Base-by-base conservation (phyloP, 345 rosid species). In the Erucastrum elatum region DNA sequence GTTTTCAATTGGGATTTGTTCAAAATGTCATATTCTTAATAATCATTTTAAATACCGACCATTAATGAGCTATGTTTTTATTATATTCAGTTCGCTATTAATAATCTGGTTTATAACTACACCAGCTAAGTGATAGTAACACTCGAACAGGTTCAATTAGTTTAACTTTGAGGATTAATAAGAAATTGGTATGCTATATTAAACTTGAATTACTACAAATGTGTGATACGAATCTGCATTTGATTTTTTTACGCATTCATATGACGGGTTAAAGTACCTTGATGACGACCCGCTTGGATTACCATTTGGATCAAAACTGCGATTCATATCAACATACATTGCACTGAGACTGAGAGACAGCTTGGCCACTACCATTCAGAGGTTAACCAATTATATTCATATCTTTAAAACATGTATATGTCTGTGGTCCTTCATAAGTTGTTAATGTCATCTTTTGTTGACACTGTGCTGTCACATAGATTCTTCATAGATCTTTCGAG, bases 351-450 rank as follows among this genome's bases (percentile, higher is more conserved):
- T 41, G 6, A 60, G 82, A 68, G 82, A 79, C 82, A 79, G 74
- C 78, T 79, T 68, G 78, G 66, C 75, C 82, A 79, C 74, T 68
- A 79, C 34, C n/a, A n/a, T n/a, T n/a, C n/a, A n/a, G n/a, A n/a
- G 46, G 13, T n/a, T 46, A 73, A 68, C 70, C 70, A 79, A 74
- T 67, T 70, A 74, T 3, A 74, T 74, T 68, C 65, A 74, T 61
- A 73, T 61, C 31, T 49, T 44, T 60, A 34, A 55, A 74, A 73
- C 70, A 73, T 79, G 55, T 74, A 62, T 61, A 49, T 68, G 70
- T 39, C 6, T 78, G 82, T 78, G 74, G 82, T 78, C 82, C 82
- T 76, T 76, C 15, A 33, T 13, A 15, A 58, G 61, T 30, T 70
- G 3, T 63, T 53, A 35, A 17, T 4, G 72, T 64, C 41, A 0